A percentile compares a stretch with the other conserved stretches of the same genome.
Evolutionary conservation across 202 grass and related monocot species (phyloP).

Genomic region (Setaria italica): DNA sequence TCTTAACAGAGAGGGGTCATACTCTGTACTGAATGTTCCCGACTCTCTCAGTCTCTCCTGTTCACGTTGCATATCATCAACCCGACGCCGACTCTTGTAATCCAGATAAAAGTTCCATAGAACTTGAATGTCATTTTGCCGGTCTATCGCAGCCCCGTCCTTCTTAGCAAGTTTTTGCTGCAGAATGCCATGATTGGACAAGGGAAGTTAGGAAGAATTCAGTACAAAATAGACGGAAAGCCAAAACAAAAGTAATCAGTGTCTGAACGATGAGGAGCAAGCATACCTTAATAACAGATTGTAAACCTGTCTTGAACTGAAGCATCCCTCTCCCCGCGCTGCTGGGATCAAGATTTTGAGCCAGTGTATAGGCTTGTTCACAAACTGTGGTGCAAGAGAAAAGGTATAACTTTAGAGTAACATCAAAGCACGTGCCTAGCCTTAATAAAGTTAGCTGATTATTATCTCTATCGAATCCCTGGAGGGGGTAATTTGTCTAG

Average conservation of each 20-base stretch:
- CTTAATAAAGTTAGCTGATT: neutral
- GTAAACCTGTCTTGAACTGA: slow-evolving; percentile 91
- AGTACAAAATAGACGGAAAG: neutral
- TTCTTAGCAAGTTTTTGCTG: slow-evolving; percentile 86
- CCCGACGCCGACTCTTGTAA: slow-evolving; percentile 66
- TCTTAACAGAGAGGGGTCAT: slow-evolving; percentile 37
- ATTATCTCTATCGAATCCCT: neutral
- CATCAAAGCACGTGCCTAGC: neutral
- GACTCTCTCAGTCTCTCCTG: slow-evolving; percentile 78
- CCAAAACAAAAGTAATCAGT: neutral
- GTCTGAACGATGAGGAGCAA: slow-evolving; percentile 8
- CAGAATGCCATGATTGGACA: slow-evolving; percentile 23
- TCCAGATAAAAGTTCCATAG: slow-evolving; percentile 79
- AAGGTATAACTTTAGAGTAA: neutral
- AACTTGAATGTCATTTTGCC: slow-evolving; percentile 69
- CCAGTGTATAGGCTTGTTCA: slow-evolving; percentile 90
- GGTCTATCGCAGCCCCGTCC: slow-evolving; percentile 60
- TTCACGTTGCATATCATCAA: slow-evolving; percentile 83
- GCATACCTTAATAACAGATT: slow-evolving; percentile 88
- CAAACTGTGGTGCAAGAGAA: slow-evolving; percentile 55
- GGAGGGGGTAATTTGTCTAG: neutral
- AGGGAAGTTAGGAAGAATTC: slow-evolving; percentile 16
- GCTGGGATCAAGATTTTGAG: slow-evolving; percentile 84
- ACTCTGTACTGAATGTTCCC: slow-evolving; percentile 83
- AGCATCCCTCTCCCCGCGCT: slow-evolving; percentile 83